phyloP scores from a whole-genome alignment of 495 filamentous ascomycete species.

The Baudoinia panamericana region DNA sequence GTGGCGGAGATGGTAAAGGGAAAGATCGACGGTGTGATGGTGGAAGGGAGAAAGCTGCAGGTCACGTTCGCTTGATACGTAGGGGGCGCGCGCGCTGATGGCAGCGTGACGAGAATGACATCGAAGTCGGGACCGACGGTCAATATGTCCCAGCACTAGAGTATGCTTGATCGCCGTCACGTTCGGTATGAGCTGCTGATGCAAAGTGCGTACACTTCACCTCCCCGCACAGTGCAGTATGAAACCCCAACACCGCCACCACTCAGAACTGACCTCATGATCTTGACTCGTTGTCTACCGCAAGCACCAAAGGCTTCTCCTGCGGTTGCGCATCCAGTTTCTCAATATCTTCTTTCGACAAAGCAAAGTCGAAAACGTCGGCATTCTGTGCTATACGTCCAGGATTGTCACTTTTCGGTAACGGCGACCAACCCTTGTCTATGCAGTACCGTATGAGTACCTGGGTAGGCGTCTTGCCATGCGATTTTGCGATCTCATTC shows the following conservation, averaged over 20 bases:
- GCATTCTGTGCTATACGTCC: slow-evolving; percentile 35
- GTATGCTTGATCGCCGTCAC: too few relatives aligned
- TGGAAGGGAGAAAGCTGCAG: slow-evolving; percentile 7
- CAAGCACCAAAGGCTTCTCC: slow-evolving; percentile 26
- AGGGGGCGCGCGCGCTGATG: too few relatives aligned
- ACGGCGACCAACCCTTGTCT: slow-evolving; percentile 36
- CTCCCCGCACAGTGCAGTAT: too few relatives aligned
- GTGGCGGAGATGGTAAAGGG: slow-evolving; percentile 4
- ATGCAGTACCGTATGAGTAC: slow-evolving; percentile 34
- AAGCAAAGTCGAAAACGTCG: slow-evolving; percentile 36
- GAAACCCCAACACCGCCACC: too few relatives aligned
- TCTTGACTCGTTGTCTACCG: slow-evolving; percentile 21
- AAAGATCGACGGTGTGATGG: slow-evolving; percentile 1
- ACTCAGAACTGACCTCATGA: too few relatives aligned
- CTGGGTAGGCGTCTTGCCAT: slow-evolving; percentile 32
- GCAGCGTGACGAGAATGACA: too few relatives aligned
- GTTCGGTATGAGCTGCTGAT: too few relatives aligned
- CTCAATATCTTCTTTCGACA: slow-evolving; percentile 35
- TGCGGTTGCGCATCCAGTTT: slow-evolving; percentile 30
- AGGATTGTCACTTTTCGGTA: slow-evolving; percentile 41
- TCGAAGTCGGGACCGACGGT: too few relatives aligned
- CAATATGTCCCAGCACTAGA: too few relatives aligned
- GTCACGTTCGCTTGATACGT: slow-evolving; percentile 5
- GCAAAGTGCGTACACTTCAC: too few relatives aligned
- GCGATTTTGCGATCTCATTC: slow-evolving; percentile 39